Conservation (phyloP, 148 eudicot genomes). For the Diospyros lotus region DNA sequence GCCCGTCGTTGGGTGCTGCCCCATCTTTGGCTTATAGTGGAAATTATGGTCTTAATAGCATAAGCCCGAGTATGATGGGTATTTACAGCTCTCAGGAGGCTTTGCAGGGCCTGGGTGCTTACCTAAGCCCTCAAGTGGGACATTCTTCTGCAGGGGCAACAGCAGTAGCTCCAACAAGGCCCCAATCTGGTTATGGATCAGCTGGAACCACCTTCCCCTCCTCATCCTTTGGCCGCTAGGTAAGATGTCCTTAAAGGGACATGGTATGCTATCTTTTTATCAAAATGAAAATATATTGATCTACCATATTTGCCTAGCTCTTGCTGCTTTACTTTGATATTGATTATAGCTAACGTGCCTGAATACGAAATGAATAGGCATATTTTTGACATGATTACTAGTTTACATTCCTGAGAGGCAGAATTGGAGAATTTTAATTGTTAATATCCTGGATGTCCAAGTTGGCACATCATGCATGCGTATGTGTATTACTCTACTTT, state of each 20-base stretch:
- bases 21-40: slow-evolving; percentile 22
- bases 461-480: too few species aligned
- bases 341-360: too few species aligned
- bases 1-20: slow-evolving; percentile 9
- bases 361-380: too few species aligned
- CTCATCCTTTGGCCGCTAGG: slow-evolving; percentile 33
- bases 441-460: too few species aligned
- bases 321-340: too few species aligned
- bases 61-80: slow-evolving; percentile 33
- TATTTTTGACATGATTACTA: too few species aligned
- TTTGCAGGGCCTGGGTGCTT: slow-evolving; percentile 36
- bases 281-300: too few species aligned
- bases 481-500: too few species aligned
- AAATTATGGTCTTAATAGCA: slow-evolving; percentile 32
- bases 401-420: too few species aligned
- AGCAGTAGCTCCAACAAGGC: slow-evolving; percentile 17
- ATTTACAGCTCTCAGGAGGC: slow-evolving; percentile 34
- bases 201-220: slow-evolving; percentile 15
- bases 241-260: not conserved
- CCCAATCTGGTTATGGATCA: slow-evolving; percentile 27
- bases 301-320: too few species aligned
- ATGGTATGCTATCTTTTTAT: not conserved
- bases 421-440: too few species aligned
- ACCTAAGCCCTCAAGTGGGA: slow-evolving; percentile 31
- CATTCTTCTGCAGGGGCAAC: slow-evolving; percentile 25